Conservation (phyloP, 495 filamentous ascomycete genomes). For the Daldinia grandis region DNA sequence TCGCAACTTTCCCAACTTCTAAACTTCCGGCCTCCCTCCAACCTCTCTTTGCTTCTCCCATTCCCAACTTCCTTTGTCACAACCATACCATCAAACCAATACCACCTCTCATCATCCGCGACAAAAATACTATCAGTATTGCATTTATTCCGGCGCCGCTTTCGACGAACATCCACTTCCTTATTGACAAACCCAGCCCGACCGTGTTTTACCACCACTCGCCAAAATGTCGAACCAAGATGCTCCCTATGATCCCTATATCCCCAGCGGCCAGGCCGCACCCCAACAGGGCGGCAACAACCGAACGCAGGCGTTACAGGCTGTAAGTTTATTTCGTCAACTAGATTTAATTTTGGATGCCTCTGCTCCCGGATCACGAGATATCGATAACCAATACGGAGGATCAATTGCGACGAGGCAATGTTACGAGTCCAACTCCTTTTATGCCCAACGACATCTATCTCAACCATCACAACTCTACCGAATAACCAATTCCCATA, state of each 20-base stretch:
- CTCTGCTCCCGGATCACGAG: constrained; percentile 31
- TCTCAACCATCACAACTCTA: constrained; percentile 1
- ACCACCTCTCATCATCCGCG: constrained; percentile 27
- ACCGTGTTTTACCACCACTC: constrained; percentile 33
- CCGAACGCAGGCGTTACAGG: constrained; percentile 73
- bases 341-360: constrained; percentile 26
- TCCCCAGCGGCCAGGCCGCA: constrained; percentile 70
- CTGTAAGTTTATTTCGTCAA: constrained; percentile 66
- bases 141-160: constrained; percentile 23
- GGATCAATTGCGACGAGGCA: constrained; percentile 19
- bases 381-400: constrained; percentile 25
- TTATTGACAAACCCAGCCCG: constrained; percentile 16
- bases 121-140: constrained; percentile 6
- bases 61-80: constrained; percentile 31
- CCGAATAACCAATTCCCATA: background rate
- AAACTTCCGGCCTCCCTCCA: constrained; percentile 40
- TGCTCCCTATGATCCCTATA: constrained; percentile 91
- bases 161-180: constrained; percentile 9
- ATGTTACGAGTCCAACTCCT: background rate
- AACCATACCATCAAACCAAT: constrained; percentile 30
- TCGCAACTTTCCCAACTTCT: constrained; percentile 35
- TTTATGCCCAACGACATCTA: background rate
- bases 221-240: constrained; percentile 74
- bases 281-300: constrained; percentile 55
- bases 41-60: constrained; percentile 27